These are phyloP conservation scores for Terfezia claveryi DNA, from an alignment of 495 filamentous ascomycete species.

Conservation along the genomic window DNA sequence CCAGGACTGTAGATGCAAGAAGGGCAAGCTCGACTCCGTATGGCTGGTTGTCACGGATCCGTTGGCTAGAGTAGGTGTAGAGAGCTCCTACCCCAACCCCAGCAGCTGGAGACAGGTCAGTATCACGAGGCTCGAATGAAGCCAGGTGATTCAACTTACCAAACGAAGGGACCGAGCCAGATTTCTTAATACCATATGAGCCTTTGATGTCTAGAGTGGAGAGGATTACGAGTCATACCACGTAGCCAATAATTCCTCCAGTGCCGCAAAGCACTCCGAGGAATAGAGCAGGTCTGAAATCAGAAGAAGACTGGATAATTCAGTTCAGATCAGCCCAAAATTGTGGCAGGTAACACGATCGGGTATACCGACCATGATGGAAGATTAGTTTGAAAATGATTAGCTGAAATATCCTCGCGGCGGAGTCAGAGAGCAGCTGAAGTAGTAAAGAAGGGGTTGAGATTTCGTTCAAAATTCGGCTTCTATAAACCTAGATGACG, in stretches of 20 bases:
- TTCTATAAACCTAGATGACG: no score
- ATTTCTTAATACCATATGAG: conserved; percentile 26
- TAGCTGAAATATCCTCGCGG: no score
- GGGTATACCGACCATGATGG: no score
- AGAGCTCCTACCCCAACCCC: conserved; percentile 55
- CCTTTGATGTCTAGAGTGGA: not conserved
- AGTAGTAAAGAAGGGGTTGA: no score
- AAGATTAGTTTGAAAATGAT: no score
- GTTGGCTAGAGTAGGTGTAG: conserved; percentile 48
- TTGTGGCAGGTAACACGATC: no score
- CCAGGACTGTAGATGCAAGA: conserved; percentile 60
- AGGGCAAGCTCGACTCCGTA: conserved; percentile 57
- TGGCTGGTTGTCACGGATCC: conserved; percentile 39
- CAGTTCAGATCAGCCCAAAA: no score
- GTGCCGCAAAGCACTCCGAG: conserved; percentile 65
- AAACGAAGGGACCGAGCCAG: conserved; percentile 67
- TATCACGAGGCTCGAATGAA: not conserved
- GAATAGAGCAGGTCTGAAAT: conserved; percentile 39
- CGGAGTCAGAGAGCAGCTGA: no score
- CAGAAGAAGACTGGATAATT: no score
- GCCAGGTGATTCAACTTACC: not conserved
- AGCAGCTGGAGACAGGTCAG: conserved; percentile 25
- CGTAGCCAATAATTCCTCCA: conserved; percentile 67
- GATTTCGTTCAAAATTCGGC: no score
- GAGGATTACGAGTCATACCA: conserved; percentile 1